Evolutionary conservation across 1,284 basidiomycete genomes (phyloP), one percentile per base, ranked within the genome.

Genomic region (Apiotrichum akiyoshidainum): DNA sequence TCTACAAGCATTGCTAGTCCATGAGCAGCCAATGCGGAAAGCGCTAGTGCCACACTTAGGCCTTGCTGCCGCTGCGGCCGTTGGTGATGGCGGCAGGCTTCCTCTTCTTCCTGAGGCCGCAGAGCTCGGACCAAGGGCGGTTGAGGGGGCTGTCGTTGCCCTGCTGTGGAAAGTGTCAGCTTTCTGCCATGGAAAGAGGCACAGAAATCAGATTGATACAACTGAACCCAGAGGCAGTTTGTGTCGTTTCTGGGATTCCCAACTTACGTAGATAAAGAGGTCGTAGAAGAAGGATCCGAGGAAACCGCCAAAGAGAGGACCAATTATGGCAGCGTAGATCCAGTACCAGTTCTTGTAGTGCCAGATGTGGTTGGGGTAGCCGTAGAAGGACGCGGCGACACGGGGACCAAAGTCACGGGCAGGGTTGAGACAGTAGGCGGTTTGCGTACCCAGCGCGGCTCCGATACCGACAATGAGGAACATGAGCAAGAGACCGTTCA

Each of bases 401-500:
- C 71, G 65, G 16, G 71, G 70, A 0, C 72, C 72, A 16, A 74
- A 58, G 57, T 74, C 72, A 22, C 72, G 65, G 1, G 70, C 70
- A 0, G 68, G 66, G 52, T 74, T 74, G 51, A 72, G 66, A 33
- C 65, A 60, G 51, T 60, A 60, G 8, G 59, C 59, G 16, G 59
- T 57, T 55, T 60, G 40, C 5, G 59, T 60, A 13, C 59, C 59
- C 16, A 60, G 59, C 4, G 59, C 52, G 1, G 59, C 59, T 7
- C 59, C 59, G 46, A 60, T 57, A 7, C 59, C 59, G 37, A 60
- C 44, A 16, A 60, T 60, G 14, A 57, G 16, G 42, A 41, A 60
- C 6, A 57, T 31, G 31, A 60, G 52, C 17, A 53, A 40, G 4
- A 60, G 3, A 8, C 59, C 59, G 42, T 60, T 60, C 55, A 57